Base-by-base conservation (phyloP, 1,139 yeast species). In the Pichia sp. region DNA sequence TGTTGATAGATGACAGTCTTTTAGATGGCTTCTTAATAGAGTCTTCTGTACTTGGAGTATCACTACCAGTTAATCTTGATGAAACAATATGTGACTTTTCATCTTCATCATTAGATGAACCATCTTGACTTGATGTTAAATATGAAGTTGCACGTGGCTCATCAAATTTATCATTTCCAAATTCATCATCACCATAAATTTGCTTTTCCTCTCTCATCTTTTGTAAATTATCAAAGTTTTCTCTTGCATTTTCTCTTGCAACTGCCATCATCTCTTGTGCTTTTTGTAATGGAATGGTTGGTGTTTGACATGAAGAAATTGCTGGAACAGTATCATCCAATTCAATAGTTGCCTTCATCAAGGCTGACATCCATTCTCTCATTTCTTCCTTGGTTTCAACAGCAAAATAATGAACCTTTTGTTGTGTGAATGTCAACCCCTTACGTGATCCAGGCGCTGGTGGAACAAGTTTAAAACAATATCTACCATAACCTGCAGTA, bases 401-500 rank as follows among this genome's bases (percentile, higher is more conserved):
- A 0, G 98, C 97, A 74, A 93, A 94, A 66, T 85, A 93, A 61
- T 93, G 99, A 4, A 91, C 87, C 57, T 90, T 88, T 31, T 96
- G 99, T 57, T 91, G 96, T 0, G 99, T 94, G 63, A 94, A 94
- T 0, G 96, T 91, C 48, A 93, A 78, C 0, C 98, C 98, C 67
- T 91, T 93, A 57, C 85, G 83, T 53, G 93, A 87, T 0, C 99
- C 99, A 0, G 99, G 99, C 1, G 96, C 96, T 0, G 99, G 99
- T 6, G 99, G 99, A 2, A 91, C 82, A 15, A 93, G 67, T 66
- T 93, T 93, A 71, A 93, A 93, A 61, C 97, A 90, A 63, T 81
- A 88, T 40, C 96, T 75, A 17, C 98, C 98, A 46, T 87, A 86
- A 14, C 97, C 96, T 4, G 96, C 86, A 32, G 94, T 83, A 1